phyloP scores from a whole-genome alignment of 371 early-diverging fungal species.

The Apophysomyces ossiformis region DNA sequence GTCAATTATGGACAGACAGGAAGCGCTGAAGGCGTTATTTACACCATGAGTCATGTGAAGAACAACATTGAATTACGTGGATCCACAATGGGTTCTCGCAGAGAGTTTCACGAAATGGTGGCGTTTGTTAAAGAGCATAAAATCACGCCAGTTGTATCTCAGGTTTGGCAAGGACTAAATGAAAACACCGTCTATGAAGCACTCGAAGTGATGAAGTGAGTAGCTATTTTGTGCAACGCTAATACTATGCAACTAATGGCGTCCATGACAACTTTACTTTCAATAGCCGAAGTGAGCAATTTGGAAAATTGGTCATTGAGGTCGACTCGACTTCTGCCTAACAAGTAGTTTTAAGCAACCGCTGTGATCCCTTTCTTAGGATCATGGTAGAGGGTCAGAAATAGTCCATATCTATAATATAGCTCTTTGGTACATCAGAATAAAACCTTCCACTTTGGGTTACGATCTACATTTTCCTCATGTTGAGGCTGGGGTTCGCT shows the following conservation, averaged over 20 bases:
- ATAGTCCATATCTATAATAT: too few relatives aligned
- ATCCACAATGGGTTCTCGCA: conserved; percentile 70
- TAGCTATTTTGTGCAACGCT: neutral
- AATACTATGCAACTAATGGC: too few relatives aligned
- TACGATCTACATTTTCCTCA: too few relatives aligned
- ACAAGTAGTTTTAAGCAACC: too few relatives aligned
- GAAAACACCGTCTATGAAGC: conserved; percentile 52
- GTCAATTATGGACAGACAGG: conserved; percentile 69
- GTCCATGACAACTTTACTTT: neutral
- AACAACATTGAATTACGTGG: conserved; percentile 67
- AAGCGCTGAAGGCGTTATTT: conserved; percentile 42
- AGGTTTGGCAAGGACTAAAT: conserved; percentile 60
- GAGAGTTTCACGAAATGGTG: conserved; percentile 67
- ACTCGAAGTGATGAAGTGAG: conserved; percentile 60
- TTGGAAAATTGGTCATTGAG: conserved; percentile 15
- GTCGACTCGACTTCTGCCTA: neutral
- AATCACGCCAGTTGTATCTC: conserved; percentile 65
- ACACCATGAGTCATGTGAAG: conserved; percentile 54
- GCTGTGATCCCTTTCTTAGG: too few relatives aligned
- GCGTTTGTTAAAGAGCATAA: conserved; percentile 61
- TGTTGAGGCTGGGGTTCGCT: too few relatives aligned
- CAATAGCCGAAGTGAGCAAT: conserved; percentile 7
- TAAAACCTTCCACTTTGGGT: too few relatives aligned
- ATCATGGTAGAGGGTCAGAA: too few relatives aligned
- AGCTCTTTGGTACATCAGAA: too few relatives aligned